phyloP scores from a whole-genome alignment of 1,139 yeast genomes.

The Candida buenavistaensis region DNA sequence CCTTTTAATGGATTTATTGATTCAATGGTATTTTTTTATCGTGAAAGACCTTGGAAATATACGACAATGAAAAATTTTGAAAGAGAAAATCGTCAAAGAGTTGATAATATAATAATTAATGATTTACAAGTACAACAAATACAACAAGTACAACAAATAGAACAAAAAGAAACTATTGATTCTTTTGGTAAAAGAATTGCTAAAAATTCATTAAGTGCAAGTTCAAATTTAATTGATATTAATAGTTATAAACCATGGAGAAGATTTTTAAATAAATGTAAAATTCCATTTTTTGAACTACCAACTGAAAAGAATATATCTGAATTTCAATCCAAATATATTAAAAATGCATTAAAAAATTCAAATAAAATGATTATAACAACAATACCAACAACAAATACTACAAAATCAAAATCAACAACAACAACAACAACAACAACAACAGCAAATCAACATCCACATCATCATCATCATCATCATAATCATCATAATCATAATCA shows the following conservation, averaged over 20 bases:
- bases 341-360: constrained; percentile 17
- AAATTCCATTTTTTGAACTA: constrained; percentile 43
- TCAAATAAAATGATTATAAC: constrained; percentile 4
- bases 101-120: constrained; percentile 23
- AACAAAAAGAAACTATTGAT: constrained; percentile 9
- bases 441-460: too few relatives aligned
- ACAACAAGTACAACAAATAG: too few relatives aligned
- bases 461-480: too few relatives aligned
- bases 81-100: constrained; percentile 32
- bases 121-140: too few relatives aligned
- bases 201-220: constrained; percentile 26
- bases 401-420: too few relatives aligned
- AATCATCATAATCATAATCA: constrained; percentile 1
- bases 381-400: too few relatives aligned
- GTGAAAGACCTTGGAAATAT: constrained; percentile 77
- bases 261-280: constrained; percentile 28
- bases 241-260: constrained; percentile 36
- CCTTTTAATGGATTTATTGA: constrained; percentile 82
- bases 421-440: too few relatives aligned
- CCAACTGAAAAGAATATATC: constrained; percentile 39
- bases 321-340: constrained; percentile 26
- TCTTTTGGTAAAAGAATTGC: constrained; percentile 28
- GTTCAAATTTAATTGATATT: constrained; percentile 25
- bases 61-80: constrained; percentile 44
- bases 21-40: constrained; percentile 67